Base-by-base conservation (phyloP, 305 asterid genomes). In the Rubia peregrina region DNA sequence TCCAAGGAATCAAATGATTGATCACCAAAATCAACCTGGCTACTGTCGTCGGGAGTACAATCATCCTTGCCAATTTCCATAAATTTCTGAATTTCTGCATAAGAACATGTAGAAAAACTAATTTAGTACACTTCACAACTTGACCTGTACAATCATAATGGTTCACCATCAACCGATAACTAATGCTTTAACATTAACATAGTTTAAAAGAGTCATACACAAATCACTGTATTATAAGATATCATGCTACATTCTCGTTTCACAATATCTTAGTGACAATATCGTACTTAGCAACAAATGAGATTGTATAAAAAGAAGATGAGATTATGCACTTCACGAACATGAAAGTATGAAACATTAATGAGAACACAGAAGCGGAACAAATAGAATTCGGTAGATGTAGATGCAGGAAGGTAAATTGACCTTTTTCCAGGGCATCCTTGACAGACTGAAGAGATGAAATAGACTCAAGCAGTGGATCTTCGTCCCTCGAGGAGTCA, bases 381-480 rank as follows among this genome's bases (percentile, higher is more conserved):
- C 8, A 26, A 60, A 14, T 16, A 9, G 13, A 40, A 24, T 9
- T 55, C 22, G 19, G 56, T 69, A 21, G 13, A 61, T 9, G 42
- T 41, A 16, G 36, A 30, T 13, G 33, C 69, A 62, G 46, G 73
- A 73, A 74, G 61, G 33, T 33, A 40, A 49, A 78, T 77, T 17
- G 36, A 86, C 96, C 98, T 85, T 81, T 83, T 77, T 84, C 90
- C 43, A 89, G 79, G 69, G 92, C 90, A 75, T 83, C 89, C 81
- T 88, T 88, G 33, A 75, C 89, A 62, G 85, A 73, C 43, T 88
- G 90, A 75, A 88, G 86, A 9, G 61, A 67, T 64, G 53, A 56
- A 72, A 87, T 77, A 60, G 91, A 78, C 41, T 85, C 88, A 70
- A 69, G 69, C 44, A 88, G 72, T 62, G 85, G 82, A 85, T 89